Percentiles rank a stretch among this genome's conserved stretches.
Evolutionary conservation across 2,329 filamentous ascomycete species (phyloP).

Genomic region (Boeremia exigua): DNA sequence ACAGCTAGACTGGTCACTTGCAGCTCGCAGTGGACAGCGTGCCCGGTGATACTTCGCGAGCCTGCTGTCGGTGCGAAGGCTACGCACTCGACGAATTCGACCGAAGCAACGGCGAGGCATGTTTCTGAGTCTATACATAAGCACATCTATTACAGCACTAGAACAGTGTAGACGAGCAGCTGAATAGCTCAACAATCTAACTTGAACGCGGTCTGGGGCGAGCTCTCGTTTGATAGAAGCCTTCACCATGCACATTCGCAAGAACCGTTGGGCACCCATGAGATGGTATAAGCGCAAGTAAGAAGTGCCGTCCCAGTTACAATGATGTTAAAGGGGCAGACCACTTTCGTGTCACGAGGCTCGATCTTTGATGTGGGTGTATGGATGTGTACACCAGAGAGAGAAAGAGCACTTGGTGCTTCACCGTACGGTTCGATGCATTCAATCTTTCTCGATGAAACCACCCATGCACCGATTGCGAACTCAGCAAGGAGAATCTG

Average conservation of each 20-base stretch:
- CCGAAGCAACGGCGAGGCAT: too few species aligned
- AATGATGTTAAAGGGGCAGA: neutral
- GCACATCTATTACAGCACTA: too few species aligned
- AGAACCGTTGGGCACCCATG: neutral
- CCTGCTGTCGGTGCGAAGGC: too few species aligned
- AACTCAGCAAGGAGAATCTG: neutral
- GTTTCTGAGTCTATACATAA: too few species aligned
- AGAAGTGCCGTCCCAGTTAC: neutral
- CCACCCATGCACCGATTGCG: neutral
- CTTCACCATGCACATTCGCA: neutral
- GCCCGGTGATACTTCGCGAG: too few species aligned
- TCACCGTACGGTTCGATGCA: neutral
- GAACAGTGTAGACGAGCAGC: too few species aligned
- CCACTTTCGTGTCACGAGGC: conserved; percentile 1
- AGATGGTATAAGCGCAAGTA: neutral
- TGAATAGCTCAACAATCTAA: neutral
- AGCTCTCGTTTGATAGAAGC: neutral
- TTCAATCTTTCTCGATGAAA: neutral
- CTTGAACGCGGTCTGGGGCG: neutral
- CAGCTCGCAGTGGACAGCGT: too few species aligned
- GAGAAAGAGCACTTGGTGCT: neutral
- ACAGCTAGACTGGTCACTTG: too few species aligned
- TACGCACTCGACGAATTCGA: too few species aligned
- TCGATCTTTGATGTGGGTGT: neutral
- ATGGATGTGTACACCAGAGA: neutral